Percentiles rank a stretch among this genome's conserved stretches.
phyloP scores from a whole-genome alignment of 805 yeast genomes.

The Wickerhamomyces subpelliculosus region DNA sequence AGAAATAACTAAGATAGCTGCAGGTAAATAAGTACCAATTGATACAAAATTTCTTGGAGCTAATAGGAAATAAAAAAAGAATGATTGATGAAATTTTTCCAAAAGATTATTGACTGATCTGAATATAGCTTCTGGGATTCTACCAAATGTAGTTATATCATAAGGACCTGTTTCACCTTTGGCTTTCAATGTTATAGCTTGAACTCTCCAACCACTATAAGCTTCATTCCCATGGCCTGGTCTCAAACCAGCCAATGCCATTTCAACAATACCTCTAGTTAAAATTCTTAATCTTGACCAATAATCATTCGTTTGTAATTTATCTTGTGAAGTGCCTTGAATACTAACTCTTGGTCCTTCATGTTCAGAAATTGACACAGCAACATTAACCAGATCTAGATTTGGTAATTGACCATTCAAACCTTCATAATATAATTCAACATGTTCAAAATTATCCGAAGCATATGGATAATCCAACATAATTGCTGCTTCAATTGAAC shows the following conservation, averaged over 20 bases:
- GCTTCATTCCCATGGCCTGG: conserved; percentile 74
- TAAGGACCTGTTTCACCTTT: conserved; percentile 46
- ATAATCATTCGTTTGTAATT: conserved; percentile 42
- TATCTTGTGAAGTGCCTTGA: conserved; percentile 47
- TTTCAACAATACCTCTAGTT: conserved; percentile 55
- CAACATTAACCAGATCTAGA: conserved; percentile 80
- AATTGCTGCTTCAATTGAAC: conserved; percentile 86
- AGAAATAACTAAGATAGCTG: conserved; percentile 67
- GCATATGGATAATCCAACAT: conserved; percentile 70
- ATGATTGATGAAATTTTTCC: conserved; percentile 96
- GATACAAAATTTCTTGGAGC: conserved; percentile 80
- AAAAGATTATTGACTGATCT: conserved; percentile 86
- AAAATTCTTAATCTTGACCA: conserved; percentile 52
- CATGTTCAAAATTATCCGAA: conserved; percentile 60
- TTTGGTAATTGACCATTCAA: conserved; percentile 95
- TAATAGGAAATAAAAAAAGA: conserved; percentile 81
- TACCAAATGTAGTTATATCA: conserved; percentile 88
- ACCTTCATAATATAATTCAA: conserved; percentile 79
- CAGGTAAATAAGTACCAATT: conserved; percentile 87
- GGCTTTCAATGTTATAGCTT: conserved; percentile 77
- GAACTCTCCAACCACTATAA: conserved; percentile 94
- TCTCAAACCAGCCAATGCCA: conserved; percentile 65
- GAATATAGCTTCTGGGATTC: conserved; percentile 80
- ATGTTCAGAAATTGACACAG: conserved; percentile 62
- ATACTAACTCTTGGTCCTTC: conserved; percentile 68